Evolutionary conservation across 2,329 filamentous ascomycete species (phyloP), one percentile per base, ranked within the genome.

Genomic region (Biscogniauxia sp.): DNA sequence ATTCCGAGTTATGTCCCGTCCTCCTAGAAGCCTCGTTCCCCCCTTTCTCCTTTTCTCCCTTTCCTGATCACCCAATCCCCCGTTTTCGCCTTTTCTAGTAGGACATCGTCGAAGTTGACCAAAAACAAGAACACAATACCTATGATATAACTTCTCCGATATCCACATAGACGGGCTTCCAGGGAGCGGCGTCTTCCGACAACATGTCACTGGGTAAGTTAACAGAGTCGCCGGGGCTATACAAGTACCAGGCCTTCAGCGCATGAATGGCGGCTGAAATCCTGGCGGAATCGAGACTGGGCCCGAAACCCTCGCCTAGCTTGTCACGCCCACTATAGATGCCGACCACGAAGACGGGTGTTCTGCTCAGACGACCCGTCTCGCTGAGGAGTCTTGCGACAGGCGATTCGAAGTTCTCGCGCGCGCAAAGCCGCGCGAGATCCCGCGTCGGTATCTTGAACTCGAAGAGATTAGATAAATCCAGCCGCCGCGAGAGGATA

Each of bases 201-300:
- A 90, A 82, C 79, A 85, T 89, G 65, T 91, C 87, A 72, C 89
- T 91, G 23, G 89, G 89, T 63, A 92, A 80, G 60, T 83, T 82
- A 55, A 87, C 84, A 65, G 85, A 78, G 68, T 81, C 78, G 59
- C 83, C 81, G 26, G 95, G 94, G 74, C 88, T 93, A 80, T 99
- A 99, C 57, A 99, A 81, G 77, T 99, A 99, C 95, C 95, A 99
- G 5, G 89, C 84, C 82, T 97, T 96, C 72, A 99, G 81, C 19
- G 93, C 88, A 64, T 90, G 88, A 71, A 96, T 93, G 45, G 91
- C 87, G 20, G 95, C 95, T 74, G 91, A 85, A 65, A 85, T 83
- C 65, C 92, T 86, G 32, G 91, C 94, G 70, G 92, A 85, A 66
- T 92, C 83, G 59, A 98, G 80, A 75, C 85, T 93, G 54, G 89